Evolutionary conservation across 1,284 basidiomycete species (phyloP), one percentile per base, ranked within the genome.

Genomic region (Ganoderma lingzhi): DNA sequence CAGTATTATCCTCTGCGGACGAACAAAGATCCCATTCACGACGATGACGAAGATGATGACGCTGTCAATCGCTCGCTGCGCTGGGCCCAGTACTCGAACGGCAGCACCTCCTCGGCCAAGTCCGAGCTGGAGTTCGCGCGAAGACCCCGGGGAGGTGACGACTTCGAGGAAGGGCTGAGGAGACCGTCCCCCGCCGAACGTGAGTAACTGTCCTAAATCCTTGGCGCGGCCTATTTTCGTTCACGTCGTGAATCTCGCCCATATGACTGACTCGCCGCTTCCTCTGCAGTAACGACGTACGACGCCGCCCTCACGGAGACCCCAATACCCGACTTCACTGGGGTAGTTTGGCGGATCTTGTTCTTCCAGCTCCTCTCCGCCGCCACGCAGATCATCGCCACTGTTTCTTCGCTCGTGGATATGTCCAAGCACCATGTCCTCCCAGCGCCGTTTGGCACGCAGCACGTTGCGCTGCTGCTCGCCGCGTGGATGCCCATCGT

Each of bases 381-480:
- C 2, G 56, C 64, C 8, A 70, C 74, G 41, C 74, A 88, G 84
- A 75, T 85, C n/a, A 77, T 89, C 32, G 82, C 84, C 15, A 81
- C 83, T 55, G 77, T 89, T 68, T 83, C 86, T 15, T 85, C 86
- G 1, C 75, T 89, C 61, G 76, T 87, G 61, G 88, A 89, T 75
- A 78, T 85, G 58, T 79, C 80, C 55, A 77, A 73, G 45, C 75
- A 77, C 65, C 78, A 78, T 45, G 70, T 72, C 3, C 72, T 71
- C 42, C 85, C 84, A 4, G 73, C 80, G 30, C 76, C 86, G 2
- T 83, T 89, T 70, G 87, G 87, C 23, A 86, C 87, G 48, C 88
- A 89, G 68, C 86, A 89, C 75, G 77, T 89, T 66, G 86, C 87
- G 58, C 74, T 89, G 55, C 74, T 89, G 23, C 75, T 89, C 42